phyloP scores from a whole-genome alignment of 306 rosid species.

The Oxytropis ochrocephala region DNA sequence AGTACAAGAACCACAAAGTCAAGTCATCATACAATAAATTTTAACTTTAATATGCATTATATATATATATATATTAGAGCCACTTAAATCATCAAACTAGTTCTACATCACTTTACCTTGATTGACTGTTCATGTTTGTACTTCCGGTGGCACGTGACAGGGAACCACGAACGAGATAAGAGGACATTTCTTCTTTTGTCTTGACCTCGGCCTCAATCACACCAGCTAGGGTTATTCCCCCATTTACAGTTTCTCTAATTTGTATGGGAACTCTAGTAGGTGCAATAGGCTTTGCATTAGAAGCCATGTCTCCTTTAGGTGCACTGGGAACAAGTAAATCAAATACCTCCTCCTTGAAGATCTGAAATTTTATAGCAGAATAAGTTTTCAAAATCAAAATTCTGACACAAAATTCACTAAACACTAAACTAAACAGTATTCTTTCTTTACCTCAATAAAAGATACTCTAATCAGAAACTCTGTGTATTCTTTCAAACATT shows the following conservation, averaged over 20 bases:
- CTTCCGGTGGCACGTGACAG: conserved; percentile 88
- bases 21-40: not conserved
- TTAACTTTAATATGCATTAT: not conserved
- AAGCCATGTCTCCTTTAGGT: conserved; percentile 37
- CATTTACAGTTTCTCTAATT: conserved; percentile 80
- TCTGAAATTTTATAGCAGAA: conserved; percentile 35
- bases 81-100: not conserved
- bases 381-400: conserved; percentile 16
- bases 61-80: not conserved
- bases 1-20: not conserved
- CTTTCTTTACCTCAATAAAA: conserved; percentile 80
- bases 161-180: conserved; percentile 74
- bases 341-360: conserved; percentile 93
- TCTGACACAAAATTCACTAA: not conserved
- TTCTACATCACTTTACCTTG: conserved; percentile 46
- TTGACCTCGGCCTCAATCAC: conserved; percentile 88
- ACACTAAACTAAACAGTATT: not conserved
- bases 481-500: conserved; percentile 29
- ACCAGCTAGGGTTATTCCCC: conserved; percentile 95
- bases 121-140: conserved; percentile 95
- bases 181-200: conserved; percentile 89
- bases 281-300: conserved; percentile 35
- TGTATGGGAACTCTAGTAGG: conserved; percentile 78
- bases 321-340: conserved; percentile 71
- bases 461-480: conserved; percentile 86